Evolutionary conservation across 495 filamentous ascomycete genomes (phyloP).

Genomic region (Tuber umbilicatum): DNA sequence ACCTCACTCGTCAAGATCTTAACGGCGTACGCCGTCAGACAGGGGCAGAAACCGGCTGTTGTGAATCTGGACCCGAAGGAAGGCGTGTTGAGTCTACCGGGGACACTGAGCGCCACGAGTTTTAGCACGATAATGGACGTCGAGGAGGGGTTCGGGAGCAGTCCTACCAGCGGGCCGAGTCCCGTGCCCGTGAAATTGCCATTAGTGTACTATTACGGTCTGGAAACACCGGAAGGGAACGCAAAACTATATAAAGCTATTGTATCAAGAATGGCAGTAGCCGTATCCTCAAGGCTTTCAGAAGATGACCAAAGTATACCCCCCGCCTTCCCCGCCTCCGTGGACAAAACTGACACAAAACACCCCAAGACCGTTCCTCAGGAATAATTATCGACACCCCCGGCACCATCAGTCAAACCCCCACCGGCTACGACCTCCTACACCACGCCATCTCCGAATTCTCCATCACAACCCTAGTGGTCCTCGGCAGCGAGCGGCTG

Average conservation of each 20-base stretch:
- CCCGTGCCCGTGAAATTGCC: conserved; percentile 84
- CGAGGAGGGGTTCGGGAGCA: conserved; percentile 83
- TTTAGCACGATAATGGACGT: conserved; percentile 82
- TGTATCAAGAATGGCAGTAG: conserved; percentile 68
- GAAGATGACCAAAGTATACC: conserved; percentile 55
- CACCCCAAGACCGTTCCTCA: conserved; percentile 39
- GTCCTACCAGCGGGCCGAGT: conserved; percentile 83
- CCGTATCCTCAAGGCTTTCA: conserved; percentile 68
- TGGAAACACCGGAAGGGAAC: conserved; percentile 68
- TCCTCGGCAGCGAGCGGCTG: conserved; percentile 76
- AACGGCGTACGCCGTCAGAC: conserved; percentile 70
- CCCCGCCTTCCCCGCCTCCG: background rate
- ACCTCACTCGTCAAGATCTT: conserved; percentile 75
- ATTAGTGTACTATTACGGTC: conserved; percentile 82
- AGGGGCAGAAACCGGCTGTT: conserved; percentile 69
- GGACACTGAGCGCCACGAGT: conserved; percentile 73
- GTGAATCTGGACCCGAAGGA: conserved; percentile 83
- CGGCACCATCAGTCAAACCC: conserved; percentile 57
- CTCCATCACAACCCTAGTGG: conserved; percentile 70
- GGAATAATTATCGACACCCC: conserved; percentile 86
- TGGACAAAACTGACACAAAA: background rate
- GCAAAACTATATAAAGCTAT: conserved; percentile 64
- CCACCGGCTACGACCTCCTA: conserved; percentile 62
- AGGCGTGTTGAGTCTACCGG: conserved; percentile 77
- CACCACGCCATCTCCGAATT: conserved; percentile 84